Evolutionary conservation across 2,329 filamentous ascomycete genomes (phyloP).

Genomic region (Penicillium griseofulvum): DNA sequence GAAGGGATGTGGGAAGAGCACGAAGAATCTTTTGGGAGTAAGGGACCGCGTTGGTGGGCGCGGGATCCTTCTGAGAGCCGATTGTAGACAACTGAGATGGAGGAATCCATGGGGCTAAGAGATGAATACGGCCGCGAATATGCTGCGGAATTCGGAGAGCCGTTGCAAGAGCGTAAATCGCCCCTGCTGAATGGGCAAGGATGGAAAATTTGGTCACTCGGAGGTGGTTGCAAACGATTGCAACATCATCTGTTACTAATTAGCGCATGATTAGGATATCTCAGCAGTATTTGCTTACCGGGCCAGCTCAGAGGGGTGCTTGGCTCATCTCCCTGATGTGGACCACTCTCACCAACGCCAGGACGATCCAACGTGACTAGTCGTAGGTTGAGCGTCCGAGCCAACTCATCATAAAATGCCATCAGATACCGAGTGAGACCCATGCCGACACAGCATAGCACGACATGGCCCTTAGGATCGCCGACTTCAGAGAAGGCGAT

Average conservation of each 20-base stretch:
- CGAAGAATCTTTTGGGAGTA: conserved; percentile 88
- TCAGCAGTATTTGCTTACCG: conserved; percentile 15
- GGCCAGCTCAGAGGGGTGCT: conserved; percentile 88
- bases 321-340: conserved; percentile 70
- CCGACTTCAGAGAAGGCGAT: conserved; percentile 98
- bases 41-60: conserved; percentile 81
- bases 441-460: conserved; percentile 98
- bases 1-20: conserved; percentile 81
- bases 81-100: conserved; percentile 87
- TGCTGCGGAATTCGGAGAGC: conserved; percentile 94
- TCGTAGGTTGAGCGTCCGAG: conserved; percentile 79
- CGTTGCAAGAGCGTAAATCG: conserved; percentile 95
- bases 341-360: conserved; percentile 86
- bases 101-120: conserved; percentile 88
- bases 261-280: not conserved
- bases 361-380: conserved; percentile 93
- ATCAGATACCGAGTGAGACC: conserved; percentile 93
- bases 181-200: conserved; percentile 90
- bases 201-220: conserved; percentile 96
- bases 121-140: conserved; percentile 88
- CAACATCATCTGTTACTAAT: conserved; percentile 65
- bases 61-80: conserved; percentile 68
- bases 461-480: conserved; percentile 83
- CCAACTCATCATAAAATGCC: conserved; percentile 95
- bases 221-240: conserved; percentile 86